phyloP scores from a whole-genome alignment of 805 yeast species.

The Torulaspora delbrueckii region DNA sequence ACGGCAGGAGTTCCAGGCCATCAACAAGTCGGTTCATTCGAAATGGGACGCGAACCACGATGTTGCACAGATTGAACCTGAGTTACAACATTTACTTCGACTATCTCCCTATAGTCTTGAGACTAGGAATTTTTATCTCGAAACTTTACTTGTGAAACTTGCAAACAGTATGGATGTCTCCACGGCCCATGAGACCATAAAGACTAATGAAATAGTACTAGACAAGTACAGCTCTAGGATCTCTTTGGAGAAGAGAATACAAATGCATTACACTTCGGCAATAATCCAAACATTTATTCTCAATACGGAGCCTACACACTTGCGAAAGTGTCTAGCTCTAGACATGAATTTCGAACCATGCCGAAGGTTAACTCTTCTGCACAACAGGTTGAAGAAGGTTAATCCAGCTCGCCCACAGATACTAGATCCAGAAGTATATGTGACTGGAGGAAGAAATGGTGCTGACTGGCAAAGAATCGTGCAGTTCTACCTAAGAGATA shows the following conservation, averaged over 20 bases:
- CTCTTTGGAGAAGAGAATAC: slow-evolving; percentile 27
- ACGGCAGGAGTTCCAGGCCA: slow-evolving; percentile 12
- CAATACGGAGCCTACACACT: slow-evolving; percentile 46
- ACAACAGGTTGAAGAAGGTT: slow-evolving; percentile 39
- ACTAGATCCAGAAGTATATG: slow-evolving; percentile 42
- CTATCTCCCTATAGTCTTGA: slow-evolving; percentile 43
- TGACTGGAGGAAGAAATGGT: slow-evolving; percentile 30
- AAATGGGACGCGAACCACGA: slow-evolving; percentile 12
- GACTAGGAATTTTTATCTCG: slow-evolving; percentile 28
- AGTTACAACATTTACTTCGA: slow-evolving; percentile 35
- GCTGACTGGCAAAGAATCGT: slow-evolving; percentile 35
- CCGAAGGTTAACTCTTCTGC: slow-evolving; percentile 50
- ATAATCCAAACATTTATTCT: slow-evolving; percentile 47
- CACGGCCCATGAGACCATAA: slow-evolving; percentile 22
- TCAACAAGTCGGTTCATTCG: slow-evolving; percentile 16
- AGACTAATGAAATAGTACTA: slow-evolving; percentile 23
- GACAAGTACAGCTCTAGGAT: slow-evolving; percentile 27
- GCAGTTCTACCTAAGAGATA: slow-evolving; percentile 41
- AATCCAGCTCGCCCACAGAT: slow-evolving; percentile 39
- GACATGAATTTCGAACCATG: slow-evolving; percentile 71
- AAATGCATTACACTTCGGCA: slow-evolving; percentile 31
- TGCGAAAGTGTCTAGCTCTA: slow-evolving; percentile 65
- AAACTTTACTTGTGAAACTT: slow-evolving; percentile 18
- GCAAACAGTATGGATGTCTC: slow-evolving; percentile 28
- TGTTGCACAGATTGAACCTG: slow-evolving; percentile 24